Percentiles rank a stretch among this genome's conserved stretches.
Conservation (phyloP, 1,139 yeast genomes). For the Kurtzmaniella quercitrusa region DNA sequence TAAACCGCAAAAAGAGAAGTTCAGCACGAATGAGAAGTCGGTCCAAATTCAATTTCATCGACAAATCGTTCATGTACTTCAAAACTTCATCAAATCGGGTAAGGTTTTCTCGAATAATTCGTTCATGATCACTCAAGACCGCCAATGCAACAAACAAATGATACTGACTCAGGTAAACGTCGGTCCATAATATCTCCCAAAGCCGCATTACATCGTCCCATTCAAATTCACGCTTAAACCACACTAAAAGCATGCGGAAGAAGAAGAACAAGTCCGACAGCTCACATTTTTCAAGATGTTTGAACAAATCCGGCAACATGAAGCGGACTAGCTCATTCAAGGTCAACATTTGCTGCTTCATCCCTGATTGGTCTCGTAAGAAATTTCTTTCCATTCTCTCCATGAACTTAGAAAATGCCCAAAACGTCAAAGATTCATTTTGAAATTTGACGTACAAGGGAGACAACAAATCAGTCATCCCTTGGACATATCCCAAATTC, state of each 20-base stretch:
- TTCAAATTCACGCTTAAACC: conserved; percentile 90
- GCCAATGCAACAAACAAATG: conserved; percentile 85
- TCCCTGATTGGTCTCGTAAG: conserved; percentile 86
- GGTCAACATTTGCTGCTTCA: conserved; percentile 81
- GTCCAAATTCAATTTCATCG: conserved; percentile 68
- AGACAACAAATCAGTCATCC: conserved; percentile 91
- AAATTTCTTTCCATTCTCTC: conserved; percentile 94
- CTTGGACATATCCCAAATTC: conserved; percentile 92
- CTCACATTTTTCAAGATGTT: conserved; percentile 82
- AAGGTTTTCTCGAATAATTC: conserved; percentile 70
- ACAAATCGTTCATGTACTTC: conserved; percentile 87
- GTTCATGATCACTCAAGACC: conserved; percentile 79
- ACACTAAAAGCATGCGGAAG: conserved; percentile 88
- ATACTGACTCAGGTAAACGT: conserved; percentile 78
- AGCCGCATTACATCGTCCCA: conserved; percentile 74
- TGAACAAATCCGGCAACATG: conserved; percentile 79
- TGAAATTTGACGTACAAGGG: conserved; percentile 76
- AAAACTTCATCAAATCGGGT: conserved; percentile 83
- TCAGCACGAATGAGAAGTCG: conserved; percentile 80
- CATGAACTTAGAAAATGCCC: conserved; percentile 90
- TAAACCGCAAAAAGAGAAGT: conserved; percentile 71
- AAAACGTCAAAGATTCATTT: conserved; percentile 79
- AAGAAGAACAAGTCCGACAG: conserved; percentile 88
- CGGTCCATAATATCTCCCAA: conserved; percentile 94
- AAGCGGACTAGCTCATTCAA: conserved; percentile 80